Evolutionary conservation across 805 yeast genomes (phyloP), one percentile per base, ranked within the genome.

Genomic region (Jamesozyma piceae): DNA sequence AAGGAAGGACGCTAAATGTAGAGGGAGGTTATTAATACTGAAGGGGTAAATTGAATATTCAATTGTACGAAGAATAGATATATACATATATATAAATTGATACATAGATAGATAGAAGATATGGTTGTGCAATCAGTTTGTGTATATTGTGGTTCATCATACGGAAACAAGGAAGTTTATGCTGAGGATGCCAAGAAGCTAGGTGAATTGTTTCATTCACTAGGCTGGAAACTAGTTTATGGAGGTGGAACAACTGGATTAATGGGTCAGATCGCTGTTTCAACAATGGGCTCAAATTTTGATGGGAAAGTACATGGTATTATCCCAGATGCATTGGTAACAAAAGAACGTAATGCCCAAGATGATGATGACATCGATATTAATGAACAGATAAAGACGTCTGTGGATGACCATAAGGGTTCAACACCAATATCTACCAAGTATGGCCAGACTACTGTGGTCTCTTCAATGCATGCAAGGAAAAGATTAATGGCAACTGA

Each of bases 171-270:
- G 40, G 65, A 71, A 5, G 51, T 52, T 3, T 82, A 63, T 55
- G 65, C 79, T 13, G 66, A 65, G 2, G 67, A 67, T 27, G 89
- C 95, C 1, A 50, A 65, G n/a, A 59, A 70, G 21, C 65, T 86
- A 35, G 95, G 95, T 20, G 51, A 65, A 38, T 53, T 69, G 24
- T 60, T 86, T 48, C 83, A 86, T 20, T 10, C 28, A 18, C 67
- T 68, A 41, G 69, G 73, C 43, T 84, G 86, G 80, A 86, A 86
- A 3, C 65, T 86, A 33, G 90, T 86, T 9, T 86, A 87, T 54
- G 95, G 95, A 37, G 95, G 95, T 32, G 95, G 95, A 18, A 79
- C 90, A 28, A 82, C 88, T 1, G 90, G 92, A 3, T 60, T 84
- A 39, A 84, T 84, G 89, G 92, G 92, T 10, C 69, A 75, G 3